Evolutionary conservation across 352 stramenopile genomes (phyloP).

Genomic region (Phytopythium ostracodes): DNA sequence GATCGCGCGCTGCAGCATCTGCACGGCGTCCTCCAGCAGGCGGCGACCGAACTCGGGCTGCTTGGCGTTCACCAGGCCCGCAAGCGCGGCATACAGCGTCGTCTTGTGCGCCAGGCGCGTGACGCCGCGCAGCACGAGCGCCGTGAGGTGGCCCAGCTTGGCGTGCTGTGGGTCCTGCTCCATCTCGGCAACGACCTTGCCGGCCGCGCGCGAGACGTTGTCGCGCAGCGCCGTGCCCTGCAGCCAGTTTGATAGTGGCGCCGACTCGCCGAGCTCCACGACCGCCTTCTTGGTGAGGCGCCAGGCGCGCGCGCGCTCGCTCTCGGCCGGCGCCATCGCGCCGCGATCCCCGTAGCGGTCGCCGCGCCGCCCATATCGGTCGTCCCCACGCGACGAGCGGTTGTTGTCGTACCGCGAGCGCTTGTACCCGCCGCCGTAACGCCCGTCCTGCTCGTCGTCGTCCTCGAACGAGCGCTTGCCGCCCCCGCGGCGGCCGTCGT

Average conservation of each 20-base stretch:
- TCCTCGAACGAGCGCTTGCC: conserved; percentile 70
- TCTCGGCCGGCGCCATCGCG: conserved; percentile 28
- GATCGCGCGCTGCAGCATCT: conserved; percentile 49
- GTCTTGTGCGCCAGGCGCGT: conserved; percentile 67
- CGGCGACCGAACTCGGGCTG: conserved; percentile 49
- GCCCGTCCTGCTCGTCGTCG: conserved; percentile 22
- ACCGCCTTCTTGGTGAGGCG: conserved; percentile 71
- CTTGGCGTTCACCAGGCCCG: conserved; percentile 64
- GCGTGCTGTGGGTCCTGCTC: conserved; percentile 47
- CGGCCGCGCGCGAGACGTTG: conserved; percentile 36
- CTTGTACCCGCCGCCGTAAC: conserved; percentile 46
- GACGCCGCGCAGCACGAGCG: conserved; percentile 50
- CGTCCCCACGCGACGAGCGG: conserved; percentile 18
- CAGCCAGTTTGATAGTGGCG: conserved; percentile 26
- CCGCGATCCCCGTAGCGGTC: conserved; percentile 21
- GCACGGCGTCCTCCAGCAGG: conserved; percentile 34
- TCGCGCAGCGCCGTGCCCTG: conserved; percentile 32
- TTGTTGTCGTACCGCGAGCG: conserved; percentile 47
- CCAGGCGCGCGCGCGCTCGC: conserved; percentile 63
- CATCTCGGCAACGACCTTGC: conserved; percentile 46
- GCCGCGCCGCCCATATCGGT: conserved; percentile 27
- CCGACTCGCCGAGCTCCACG: conserved; percentile 58
- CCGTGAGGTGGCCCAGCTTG: conserved; percentile 51
- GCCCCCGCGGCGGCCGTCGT: conserved; percentile 20
- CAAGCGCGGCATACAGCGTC: conserved; percentile 59